These are phyloP conservation scores for Arabidopsis hybrid DNA, from an alignment of 441 rosid species.

Conservation along the genomic window DNA sequence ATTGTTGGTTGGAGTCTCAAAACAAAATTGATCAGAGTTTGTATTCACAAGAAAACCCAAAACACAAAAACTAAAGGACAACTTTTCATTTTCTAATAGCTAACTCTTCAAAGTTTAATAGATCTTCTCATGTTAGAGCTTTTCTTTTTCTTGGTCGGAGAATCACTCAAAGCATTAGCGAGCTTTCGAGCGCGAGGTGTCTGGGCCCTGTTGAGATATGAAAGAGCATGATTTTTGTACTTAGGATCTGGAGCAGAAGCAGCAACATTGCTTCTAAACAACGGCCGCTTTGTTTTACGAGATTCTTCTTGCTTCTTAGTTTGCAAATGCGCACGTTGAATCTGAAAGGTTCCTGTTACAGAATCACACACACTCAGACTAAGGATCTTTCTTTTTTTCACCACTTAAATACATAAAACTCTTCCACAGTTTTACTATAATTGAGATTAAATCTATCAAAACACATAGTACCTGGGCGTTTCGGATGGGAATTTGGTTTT, in stretches of 20 bases:
- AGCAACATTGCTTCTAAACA: background rate
- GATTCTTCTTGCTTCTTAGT: constrained; percentile 31
- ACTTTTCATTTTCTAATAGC: background rate
- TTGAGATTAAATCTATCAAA: constrained; percentile 20
- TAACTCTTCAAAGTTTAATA: constrained; percentile 19
- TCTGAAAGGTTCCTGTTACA: constrained; percentile 41
- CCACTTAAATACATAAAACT: background rate
- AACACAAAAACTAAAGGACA: background rate
- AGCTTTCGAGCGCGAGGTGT: constrained; percentile 8
- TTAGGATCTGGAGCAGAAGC: constrained; percentile 25
- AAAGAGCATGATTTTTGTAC: constrained; percentile 13
- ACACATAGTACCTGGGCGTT: constrained; percentile 34
- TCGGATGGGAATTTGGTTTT: constrained; percentile 11
- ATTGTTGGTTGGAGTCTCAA: constrained; percentile 18
- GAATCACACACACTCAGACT: constrained; percentile 24
- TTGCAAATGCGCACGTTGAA: constrained; percentile 41
- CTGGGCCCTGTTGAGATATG: constrained; percentile 1
- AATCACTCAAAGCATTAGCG: constrained; percentile 8
- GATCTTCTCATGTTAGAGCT: constrained; percentile 5
- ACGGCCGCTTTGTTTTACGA: background rate
- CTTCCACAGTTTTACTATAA: constrained; percentile 15
- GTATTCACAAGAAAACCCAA: constrained; percentile 29
- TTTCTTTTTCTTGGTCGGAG: constrained; percentile 23
- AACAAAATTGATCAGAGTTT: constrained; percentile 29
- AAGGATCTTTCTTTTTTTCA: background rate